phyloP scores from a whole-genome alignment of 495 filamentous ascomycete genomes.

The Hypoxylon crocopeplum region DNA sequence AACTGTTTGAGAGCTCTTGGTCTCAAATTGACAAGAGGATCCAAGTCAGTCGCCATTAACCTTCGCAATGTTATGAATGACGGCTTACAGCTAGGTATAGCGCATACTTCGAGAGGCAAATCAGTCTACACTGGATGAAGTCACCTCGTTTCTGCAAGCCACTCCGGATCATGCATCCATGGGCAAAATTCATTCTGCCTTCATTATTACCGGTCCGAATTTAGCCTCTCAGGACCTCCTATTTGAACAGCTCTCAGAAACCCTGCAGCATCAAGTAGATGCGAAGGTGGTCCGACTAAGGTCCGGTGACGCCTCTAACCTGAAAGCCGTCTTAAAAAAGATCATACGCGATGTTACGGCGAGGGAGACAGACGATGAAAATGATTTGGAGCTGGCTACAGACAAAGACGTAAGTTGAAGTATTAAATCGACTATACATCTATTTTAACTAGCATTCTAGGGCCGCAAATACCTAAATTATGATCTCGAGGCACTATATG shows the following conservation, averaged over 20 bases:
- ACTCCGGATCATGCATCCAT: conserved; percentile 46
- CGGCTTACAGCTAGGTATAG: conserved; percentile 24
- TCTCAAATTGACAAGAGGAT: conserved; percentile 68
- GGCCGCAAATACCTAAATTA: conserved; percentile 83
- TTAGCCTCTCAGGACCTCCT: conserved; percentile 78
- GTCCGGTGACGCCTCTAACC: conserved; percentile 78
- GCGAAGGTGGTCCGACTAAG: conserved; percentile 72
- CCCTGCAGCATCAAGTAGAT: conserved; percentile 54
- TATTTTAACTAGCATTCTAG: conserved; percentile 43
- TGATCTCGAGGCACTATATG: conserved; percentile 82
- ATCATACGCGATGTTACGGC: conserved; percentile 72
- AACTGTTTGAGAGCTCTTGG: conserved; percentile 73
- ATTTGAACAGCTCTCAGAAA: conserved; percentile 70
- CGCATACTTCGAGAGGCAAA: conserved; percentile 69
- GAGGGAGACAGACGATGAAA: conserved; percentile 53
- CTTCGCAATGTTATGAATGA: conserved; percentile 5
- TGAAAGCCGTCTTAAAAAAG: conserved; percentile 83
- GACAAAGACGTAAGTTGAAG: conserved; percentile 59
- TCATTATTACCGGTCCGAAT: conserved; percentile 87
- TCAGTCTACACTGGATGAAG: conserved; percentile 63
- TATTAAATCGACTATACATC: neutral
- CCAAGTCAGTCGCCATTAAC: conserved; percentile 57
- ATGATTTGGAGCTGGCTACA: conserved; percentile 51
- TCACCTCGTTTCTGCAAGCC: conserved; percentile 68
- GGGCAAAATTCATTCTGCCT: conserved; percentile 72